Conservation (phyloP, 176 grass and related monocot species). For the Oryza glaberrima region DNA sequence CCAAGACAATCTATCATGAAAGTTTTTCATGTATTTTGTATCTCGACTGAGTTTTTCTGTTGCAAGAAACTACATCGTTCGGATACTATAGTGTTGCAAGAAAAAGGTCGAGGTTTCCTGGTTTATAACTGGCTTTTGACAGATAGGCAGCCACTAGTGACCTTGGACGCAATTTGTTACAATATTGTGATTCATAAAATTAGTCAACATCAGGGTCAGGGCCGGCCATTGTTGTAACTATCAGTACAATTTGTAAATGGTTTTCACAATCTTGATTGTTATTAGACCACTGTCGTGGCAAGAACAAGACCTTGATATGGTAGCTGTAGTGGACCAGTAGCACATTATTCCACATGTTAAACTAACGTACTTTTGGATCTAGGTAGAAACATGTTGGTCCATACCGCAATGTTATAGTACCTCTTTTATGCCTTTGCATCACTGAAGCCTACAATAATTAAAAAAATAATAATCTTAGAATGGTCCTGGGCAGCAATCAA, state of each 20-base stretch:
- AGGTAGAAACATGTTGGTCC: not conserved
- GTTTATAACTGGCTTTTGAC: not conserved
- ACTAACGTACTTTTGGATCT: conserved; percentile 21
- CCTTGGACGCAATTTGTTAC: not conserved
- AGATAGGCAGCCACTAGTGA: not conserved
- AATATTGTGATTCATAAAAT: not conserved
- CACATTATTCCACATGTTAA: conserved; percentile 44
- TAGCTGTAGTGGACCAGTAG: conserved; percentile 11
- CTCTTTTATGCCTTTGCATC: conserved; percentile 13
- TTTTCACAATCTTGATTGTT: conserved; percentile 26
- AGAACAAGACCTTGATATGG: conserved; percentile 8
- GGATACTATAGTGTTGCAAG: not conserved
- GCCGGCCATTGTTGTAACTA: not conserved
- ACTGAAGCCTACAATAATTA: not conserved
- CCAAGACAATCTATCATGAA: conserved; percentile 15
- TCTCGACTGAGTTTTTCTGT: not conserved
- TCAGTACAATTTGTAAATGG: not conserved
- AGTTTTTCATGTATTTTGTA: not conserved
- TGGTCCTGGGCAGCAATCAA: not conserved
- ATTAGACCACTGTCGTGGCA: conserved; percentile 3
- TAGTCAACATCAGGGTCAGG: not conserved
- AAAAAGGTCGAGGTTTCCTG: not conserved
- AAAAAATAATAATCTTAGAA: not conserved
- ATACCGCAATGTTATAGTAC: conserved; percentile 21
- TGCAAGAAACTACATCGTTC: not conserved